Conservation (phyloP, 2,329 filamentous ascomycete species). For the Setomelanomma holmii region DNA sequence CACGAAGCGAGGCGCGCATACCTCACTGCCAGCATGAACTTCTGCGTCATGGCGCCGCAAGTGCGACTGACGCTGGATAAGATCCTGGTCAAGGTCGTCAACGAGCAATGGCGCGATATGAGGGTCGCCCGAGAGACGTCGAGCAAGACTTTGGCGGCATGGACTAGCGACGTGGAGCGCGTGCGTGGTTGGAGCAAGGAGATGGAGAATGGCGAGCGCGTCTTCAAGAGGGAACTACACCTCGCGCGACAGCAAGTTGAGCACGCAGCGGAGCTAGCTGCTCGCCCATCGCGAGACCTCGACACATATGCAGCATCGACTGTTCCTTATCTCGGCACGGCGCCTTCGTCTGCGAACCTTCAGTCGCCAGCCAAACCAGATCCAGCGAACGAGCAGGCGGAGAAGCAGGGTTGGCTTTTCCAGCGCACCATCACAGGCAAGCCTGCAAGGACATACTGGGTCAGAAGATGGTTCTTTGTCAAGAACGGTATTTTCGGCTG, state of each 20-base stretch:
- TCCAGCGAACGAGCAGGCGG: conserved; percentile 57
- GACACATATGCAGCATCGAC: conserved; percentile 92
- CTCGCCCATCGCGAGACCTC: conserved; percentile 86
- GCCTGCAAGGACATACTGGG: conserved; percentile 87
- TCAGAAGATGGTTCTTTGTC: conserved; percentile 93
- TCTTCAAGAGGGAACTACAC: conserved; percentile 83
- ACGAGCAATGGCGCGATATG: conserved; percentile 89
- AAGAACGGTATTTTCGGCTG: conserved; percentile 96
- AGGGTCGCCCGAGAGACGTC: conserved; percentile 72
- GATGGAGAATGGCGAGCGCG: conserved; percentile 86
- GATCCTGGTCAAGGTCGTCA: conserved; percentile 82
- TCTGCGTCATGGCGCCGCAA: conserved; percentile 86
- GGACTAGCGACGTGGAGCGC: conserved; percentile 83
- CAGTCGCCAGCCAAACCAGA: conserved; percentile 61
- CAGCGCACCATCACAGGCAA: conserved; percentile 83
- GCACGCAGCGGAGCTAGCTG: conserved; percentile 72
- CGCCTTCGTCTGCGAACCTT: conserved; percentile 63
- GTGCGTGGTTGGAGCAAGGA: conserved; percentile 92
- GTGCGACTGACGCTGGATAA: conserved; percentile 84
- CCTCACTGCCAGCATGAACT: conserved; percentile 91
- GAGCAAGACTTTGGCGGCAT: conserved; percentile 67
- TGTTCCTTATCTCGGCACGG: conserved; percentile 80
- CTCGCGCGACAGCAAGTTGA: conserved; percentile 82
- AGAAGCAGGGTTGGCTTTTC: conserved; percentile 97
- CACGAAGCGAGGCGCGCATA: conserved; percentile 93